Evolutionary conservation across 345 rosid species (phyloP), one percentile per base, ranked within the genome.

Genomic region (Boechera divaricarpa): DNA sequence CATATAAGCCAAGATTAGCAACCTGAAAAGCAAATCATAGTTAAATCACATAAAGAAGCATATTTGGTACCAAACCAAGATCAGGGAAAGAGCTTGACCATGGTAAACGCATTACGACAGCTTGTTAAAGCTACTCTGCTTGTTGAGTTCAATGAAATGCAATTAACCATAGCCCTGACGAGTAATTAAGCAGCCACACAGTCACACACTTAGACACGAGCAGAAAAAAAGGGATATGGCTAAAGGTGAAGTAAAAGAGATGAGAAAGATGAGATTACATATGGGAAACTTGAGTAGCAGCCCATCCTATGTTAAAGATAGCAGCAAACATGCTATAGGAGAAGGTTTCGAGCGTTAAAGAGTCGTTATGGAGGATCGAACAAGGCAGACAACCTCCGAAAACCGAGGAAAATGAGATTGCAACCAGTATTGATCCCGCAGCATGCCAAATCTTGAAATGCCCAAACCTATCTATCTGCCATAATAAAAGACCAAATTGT

Each of bases 211-310:
- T 8, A n/a, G 9, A 47, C 65, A 74, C 31, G n/a, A 63, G 26
- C 11, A 51, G 8, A 42, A 16, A 29, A 0, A 11, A 24, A 8
- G 2, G 13, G 26, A 64, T 26, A 42, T 4, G 11, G 33, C 1
- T 48, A 7, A 67, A 74, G n/a, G 9, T 39, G 32, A 38, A 75
- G 42, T 28, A 29, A 47, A 48, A n/a, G 67, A 75, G 35, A 38
- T 32, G 31, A 63, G 42, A 10, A 61, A 75, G 35, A 38, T 32
- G 31, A 63, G 42, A 72, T 83, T 90, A 94, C 98, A 94, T 94
- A 83, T 94, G 97, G 36, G 98, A 92, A 85, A 94, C 98, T 72
- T 94, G 98, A 76, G 98, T 86, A 73, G 93, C 97, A 42, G 97
- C 97, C 97, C 98, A 94, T 42, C 98, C 98, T 54, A 92, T 76